Percentiles rank a stretch among this genome's conserved stretches.
Conservation (phyloP, 495 filamentous ascomycete species). For the Pyronema omphalodes region DNA sequence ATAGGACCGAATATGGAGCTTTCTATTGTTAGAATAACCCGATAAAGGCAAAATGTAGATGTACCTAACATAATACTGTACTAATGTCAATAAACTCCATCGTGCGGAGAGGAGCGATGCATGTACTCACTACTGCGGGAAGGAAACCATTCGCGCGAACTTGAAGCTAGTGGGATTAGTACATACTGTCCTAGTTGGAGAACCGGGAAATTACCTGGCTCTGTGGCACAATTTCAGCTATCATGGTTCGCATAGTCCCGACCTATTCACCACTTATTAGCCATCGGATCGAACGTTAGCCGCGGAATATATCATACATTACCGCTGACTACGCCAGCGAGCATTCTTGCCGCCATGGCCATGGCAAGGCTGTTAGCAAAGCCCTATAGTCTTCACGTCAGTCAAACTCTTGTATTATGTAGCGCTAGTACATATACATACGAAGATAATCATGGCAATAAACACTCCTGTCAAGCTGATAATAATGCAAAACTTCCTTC, state of each 20-base stretch:
- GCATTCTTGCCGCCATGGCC: slow-evolving; percentile 50
- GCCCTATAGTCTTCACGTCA: slow-evolving; percentile 26
- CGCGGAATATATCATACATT: slow-evolving; percentile 31
- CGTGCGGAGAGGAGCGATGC: background rate
- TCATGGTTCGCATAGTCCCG: slow-evolving; percentile 67
- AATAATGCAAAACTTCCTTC: slow-evolving; percentile 72
- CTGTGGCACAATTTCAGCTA: slow-evolving; percentile 43
- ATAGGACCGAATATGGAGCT: slow-evolving; percentile 77
- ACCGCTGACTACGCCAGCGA: slow-evolving; percentile 69
- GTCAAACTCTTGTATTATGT: slow-evolving; percentile 16
- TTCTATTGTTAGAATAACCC: slow-evolving; percentile 25
- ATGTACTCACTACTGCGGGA: slow-evolving; percentile 45
- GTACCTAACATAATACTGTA: slow-evolving; percentile 40
- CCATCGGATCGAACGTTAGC: background rate
- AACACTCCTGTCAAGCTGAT: slow-evolving; percentile 69
- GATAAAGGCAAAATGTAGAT: slow-evolving; percentile 59
- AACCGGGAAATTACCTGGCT: background rate
- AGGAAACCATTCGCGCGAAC: slow-evolving; percentile 62
- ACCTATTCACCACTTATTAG: slow-evolving; percentile 23
- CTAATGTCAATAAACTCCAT: background rate
- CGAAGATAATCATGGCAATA: slow-evolving; percentile 54
- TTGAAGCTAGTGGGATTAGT: slow-evolving; percentile 53
- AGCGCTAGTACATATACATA: slow-evolving; percentile 42
- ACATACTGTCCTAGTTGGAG: background rate
- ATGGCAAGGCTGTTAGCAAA: slow-evolving; percentile 69